phyloP scores from a whole-genome alignment of 2,329 filamentous ascomycete species.

The Scedosporium apiospermum region DNA sequence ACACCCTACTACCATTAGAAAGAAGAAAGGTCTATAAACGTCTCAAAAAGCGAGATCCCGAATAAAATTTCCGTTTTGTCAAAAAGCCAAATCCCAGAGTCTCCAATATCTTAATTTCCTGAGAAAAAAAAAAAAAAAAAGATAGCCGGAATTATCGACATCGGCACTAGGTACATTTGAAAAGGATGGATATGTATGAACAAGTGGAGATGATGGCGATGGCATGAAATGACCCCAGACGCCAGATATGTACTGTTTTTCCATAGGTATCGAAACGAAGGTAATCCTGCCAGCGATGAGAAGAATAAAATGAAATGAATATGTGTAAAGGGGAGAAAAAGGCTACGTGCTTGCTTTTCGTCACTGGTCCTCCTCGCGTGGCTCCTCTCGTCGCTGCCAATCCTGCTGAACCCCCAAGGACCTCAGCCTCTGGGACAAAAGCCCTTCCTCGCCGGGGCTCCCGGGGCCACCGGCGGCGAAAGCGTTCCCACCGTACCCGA shows the following conservation, averaged over 20 bases:
- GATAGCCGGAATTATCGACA: no score
- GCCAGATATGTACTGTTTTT: neutral
- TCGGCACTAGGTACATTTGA: no score
- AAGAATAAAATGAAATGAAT: neutral
- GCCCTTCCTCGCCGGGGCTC: conserved; percentile 45
- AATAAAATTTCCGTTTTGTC: no score
- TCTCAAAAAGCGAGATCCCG: no score
- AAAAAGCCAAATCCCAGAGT: no score
- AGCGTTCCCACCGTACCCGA: conserved; percentile 50
- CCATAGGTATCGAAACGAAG: neutral
- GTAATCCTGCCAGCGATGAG: neutral
- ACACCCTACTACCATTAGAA: no score
- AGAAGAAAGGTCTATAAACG: no score
- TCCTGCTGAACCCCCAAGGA: conserved; percentile 42
- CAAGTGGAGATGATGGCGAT: neutral
- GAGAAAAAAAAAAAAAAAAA: no score
- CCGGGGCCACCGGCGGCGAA: conserved; percentile 30
- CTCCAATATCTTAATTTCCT: no score
- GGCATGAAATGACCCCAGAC: neutral
- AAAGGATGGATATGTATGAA: neutral
- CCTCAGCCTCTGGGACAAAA: conserved; percentile 61
- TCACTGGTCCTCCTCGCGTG: neutral
- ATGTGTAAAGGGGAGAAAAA: neutral
- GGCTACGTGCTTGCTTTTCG: neutral
- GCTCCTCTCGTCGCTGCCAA: neutral